These are phyloP conservation scores for Scleroderma bovista DNA, from an alignment of 768 basidiomycete genomes.

Conservation along the genomic window DNA sequence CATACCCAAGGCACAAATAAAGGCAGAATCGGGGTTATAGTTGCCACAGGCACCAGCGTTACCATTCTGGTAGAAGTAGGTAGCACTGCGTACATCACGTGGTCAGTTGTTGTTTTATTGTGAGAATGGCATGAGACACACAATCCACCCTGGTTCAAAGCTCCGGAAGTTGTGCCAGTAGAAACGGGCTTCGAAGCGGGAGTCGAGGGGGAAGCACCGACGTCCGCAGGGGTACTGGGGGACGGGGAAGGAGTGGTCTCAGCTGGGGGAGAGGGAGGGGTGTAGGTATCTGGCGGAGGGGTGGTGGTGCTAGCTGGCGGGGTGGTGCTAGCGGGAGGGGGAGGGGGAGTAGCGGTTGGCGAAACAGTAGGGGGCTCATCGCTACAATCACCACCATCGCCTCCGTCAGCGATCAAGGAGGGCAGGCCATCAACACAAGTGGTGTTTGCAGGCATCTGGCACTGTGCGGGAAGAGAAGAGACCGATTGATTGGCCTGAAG, in stretches of 20 bases:
- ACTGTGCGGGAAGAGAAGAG: slow-evolving; percentile 44
- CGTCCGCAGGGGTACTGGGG: neutral
- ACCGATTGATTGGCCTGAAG: slow-evolving; percentile 47
- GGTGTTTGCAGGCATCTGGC: slow-evolving; percentile 37
- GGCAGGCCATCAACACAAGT: slow-evolving; percentile 13
- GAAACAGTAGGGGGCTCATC: slow-evolving; percentile 21
- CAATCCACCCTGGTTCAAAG: neutral
- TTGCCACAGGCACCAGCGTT: slow-evolving; percentile 76
- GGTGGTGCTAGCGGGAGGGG: slow-evolving; percentile 9
- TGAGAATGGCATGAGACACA: neutral
- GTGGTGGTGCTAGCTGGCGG: slow-evolving; percentile 3
- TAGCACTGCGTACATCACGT: slow-evolving; percentile 38
- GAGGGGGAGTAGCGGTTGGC: slow-evolving; percentile 8
- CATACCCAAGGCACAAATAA: slow-evolving; percentile 62
- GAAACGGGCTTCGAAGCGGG: neutral
- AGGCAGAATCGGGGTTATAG: slow-evolving; percentile 47
- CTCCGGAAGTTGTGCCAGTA: neutral
- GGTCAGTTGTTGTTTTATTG: neutral
- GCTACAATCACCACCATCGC: slow-evolving; percentile 30
- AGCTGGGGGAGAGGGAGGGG: neutral
- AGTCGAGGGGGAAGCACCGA: neutral
- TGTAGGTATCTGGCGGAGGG: neutral
- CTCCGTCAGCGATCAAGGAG: slow-evolving; percentile 14
- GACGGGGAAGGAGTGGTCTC: neutral
- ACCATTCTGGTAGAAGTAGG: slow-evolving; percentile 67